Base-by-base conservation (phyloP, 441 rosid genomes). In the Pelargonium exstipulatum region DNA sequence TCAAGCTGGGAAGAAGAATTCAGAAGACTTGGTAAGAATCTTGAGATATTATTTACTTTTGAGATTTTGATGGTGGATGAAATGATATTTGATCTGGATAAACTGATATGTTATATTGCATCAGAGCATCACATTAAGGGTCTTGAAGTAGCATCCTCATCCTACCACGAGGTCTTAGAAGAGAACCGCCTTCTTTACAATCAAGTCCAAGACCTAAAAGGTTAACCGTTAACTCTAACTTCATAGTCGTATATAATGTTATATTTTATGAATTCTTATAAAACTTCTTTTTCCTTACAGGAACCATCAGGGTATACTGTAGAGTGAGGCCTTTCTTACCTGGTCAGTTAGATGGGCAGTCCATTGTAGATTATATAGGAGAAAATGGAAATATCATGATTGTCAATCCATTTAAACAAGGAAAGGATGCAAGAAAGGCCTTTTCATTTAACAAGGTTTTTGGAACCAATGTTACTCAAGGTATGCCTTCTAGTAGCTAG, bases 281-380 rank as follows among this genome's bases (percentile, higher is more conserved):
- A 17, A 16, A 8, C 22, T 14, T 20, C 18, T 53, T 8, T 53
- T 14, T 16, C n/a, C 24, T 53, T 53, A 16, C 77, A 77, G 97
- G 99, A 70, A 95, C 90, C 79, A 85, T 95, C 26, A 86, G 99
- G 74, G 99, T 95, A 24, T 95, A 81, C 53, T 95, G 99, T 76
- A 92, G 99, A 24, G 49, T 90, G 73, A 85, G 97, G 76, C 98
- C 98, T 70, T 65, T 90, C 55, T 91, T 85, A 67, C 90, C 83
- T 0, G 95, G 90, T 51, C 90, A 88, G 79, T 82, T 69, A 65
- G 82, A 55, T 78, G 83, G 70, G 71, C 88, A 83, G 66, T 85
- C 91, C 35, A 58, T 84, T 24, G 81, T 88, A 24, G 90, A 88
- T 35, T 83, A 79, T 73, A 77, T 74, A 20, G 91, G 91, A 62